Base-by-base conservation (phyloP, 1,139 yeast genomes). In the Meyerozyma athensensis region DNA sequence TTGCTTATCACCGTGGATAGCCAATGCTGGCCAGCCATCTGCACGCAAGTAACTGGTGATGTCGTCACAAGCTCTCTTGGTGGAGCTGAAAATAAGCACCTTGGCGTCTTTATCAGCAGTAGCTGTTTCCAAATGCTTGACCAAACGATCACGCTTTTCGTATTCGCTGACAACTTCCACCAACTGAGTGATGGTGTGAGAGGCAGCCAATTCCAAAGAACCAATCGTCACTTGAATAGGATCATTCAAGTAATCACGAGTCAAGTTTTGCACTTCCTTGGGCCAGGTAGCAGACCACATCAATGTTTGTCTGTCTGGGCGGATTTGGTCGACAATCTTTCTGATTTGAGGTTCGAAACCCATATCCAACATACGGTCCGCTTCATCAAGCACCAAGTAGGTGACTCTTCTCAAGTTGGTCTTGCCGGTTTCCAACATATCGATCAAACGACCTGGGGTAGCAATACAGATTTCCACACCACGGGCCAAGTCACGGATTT, bases 281-380 rank as follows among this genome's bases (percentile, higher is more conserved):
- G 98, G 98, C 98, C 98, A 92, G 40, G 98, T 92, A 52, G 98
- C 98, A 48, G 97, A 89, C 97, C 97, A 92, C 97, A 92, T 86
- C 59, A 92, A 77, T 44, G 98, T 92, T 74, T 92, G 98, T 71
- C 96, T 85, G 63, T 89, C 96, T 45, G 96, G 96, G 70, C 96
- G 82, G 59, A 87, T 87, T 73, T 86, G 96, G 56, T 86, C 95
- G 51, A 89, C 87, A 63, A 87, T 89, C 70, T 86, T 86, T 73
- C 96, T 79, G 65, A 87, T 87, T 72, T 86, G 96, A 48, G 96
- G 96, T 71, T 87, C 97, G 63, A 87, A 87, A 59, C 96, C 97
- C 96, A 87, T 87, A 72, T 89, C 96, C 70, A 87, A 79, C 94
- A 85, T 85, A 71, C 95, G 79, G 64, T 86, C 95, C 53, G 96